Base-by-base conservation (phyloP, 371 early-diverging fungal species). In the Mortierella sp. region DNA sequence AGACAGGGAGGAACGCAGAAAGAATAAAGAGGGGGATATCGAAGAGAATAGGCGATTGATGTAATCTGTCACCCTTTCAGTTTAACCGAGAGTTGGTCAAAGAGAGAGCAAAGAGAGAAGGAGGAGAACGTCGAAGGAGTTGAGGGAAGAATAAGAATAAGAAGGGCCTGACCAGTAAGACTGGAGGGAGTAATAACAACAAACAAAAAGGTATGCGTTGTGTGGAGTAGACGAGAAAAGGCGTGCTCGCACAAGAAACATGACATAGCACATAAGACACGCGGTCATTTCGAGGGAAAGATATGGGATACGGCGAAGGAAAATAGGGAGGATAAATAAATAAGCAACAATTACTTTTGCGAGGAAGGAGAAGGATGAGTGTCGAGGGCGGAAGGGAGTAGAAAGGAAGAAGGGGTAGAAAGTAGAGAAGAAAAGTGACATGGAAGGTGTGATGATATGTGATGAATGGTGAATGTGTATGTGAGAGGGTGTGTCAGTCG, bases 21-120 rank as follows among this genome's bases (percentile, higher is more conserved):
- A 24, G 68, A 43, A 52, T 8, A n/a, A 16, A 58, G 63, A 63
- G 44, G 63, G 61, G 24, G 22, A 19, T 5, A 61, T 1, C 31
- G 43, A 34, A 70, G 14, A 43, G 31, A 53, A 68, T 37, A 52
- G 24, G 67, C n/a, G n/a, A 31, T 55, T 55, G 55, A 14, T 55
- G 55, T 55, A 55, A 55, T 55, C 26, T 26, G 4, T 26, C 34
- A 58, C 61, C 55, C 61, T 58, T 22, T 31, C 34, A 58, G 16
- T 34, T 70, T 45, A 37, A 63, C 58, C 45, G 63, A 63, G 43
- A 64, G 37, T 31, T 16, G 48, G 31, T 22, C 6, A 45, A 9
- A 45, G 37, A 55, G 19, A 58, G 70, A 58, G 44, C 16, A 37
- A 22, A 66, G 67, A 34, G 37, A n/a, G 24, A 14, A 37, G n/a